Base-by-base conservation (phyloP, 2,329 filamentous ascomycete species). In the Camptophora hylomeconis region DNA sequence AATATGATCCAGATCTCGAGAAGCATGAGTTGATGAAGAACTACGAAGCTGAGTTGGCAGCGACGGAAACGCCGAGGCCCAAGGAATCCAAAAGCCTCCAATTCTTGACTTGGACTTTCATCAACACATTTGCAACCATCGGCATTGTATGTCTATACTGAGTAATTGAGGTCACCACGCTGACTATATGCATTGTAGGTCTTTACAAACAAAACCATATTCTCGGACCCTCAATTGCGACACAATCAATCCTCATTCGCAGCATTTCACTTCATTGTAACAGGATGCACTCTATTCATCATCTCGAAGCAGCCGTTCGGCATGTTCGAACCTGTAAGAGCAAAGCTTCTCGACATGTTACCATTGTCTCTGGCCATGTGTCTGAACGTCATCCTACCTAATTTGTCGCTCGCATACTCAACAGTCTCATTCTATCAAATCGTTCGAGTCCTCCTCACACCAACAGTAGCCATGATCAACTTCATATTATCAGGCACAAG, bases 381-480 rank as follows among this genome's bases (percentile, higher is more conserved):
- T 28, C 58, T 75, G 35, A 79, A 79, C 50, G 72, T 80, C 46
- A 72, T 80, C 38, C 58, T 80, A 7, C 73, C 72, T 7, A 80
- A 80, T 45, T 54, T 78, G 5, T 77, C 72, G 2, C 58, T 80
- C 23, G 73, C 74, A 17, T 76, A 70, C 49, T 78, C 73, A 13
- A 68, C 67, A 28, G 69, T 80, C 22, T 74, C 72, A 22, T 79
- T 80, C 49, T 80, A 79, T 50, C 75, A 80, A 49, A 67, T 79
- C 26, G 72, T 71, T 4, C 67, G 74, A 14, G 75, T 79, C 34
- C 58, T 79, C 8, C 61, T 79, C 16, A 79, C 75, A 1, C 75
- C 75, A 3, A 64, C 61, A 23, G 72, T 77, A 12, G 74, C 72
- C 4, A 49, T 69, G 10, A 69, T 80, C 60, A 78, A 79, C 51